phyloP scores from a whole-genome alignment of 2,329 filamentous ascomycete species.

The Botryotinia calthae region DNA sequence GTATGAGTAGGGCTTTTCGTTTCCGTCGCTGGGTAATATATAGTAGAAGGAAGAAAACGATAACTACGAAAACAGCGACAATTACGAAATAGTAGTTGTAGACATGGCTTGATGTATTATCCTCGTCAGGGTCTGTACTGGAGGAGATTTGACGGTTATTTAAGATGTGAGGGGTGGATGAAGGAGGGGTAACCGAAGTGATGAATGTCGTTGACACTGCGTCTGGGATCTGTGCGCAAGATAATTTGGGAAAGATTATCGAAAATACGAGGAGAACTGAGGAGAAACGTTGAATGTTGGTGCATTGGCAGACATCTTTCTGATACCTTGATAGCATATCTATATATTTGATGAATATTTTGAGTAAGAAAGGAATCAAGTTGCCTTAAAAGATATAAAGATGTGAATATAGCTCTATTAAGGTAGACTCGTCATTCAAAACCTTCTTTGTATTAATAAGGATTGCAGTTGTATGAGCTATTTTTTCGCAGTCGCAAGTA shows the following conservation, averaged over 20 bases:
- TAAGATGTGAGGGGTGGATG: constrained; percentile 12
- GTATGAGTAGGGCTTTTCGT: constrained; percentile 26
- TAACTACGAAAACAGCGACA: constrained; percentile 45
- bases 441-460: constrained; percentile 8
- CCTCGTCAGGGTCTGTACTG: background rate
- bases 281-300: constrained; percentile 21
- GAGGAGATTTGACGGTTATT: background rate
- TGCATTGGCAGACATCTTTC: constrained; percentile 26
- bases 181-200: constrained; percentile 20
- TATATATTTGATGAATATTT: background rate
- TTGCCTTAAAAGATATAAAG: background rate
- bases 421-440: constrained; percentile 4
- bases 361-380: background rate
- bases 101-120: constrained; percentile 43
- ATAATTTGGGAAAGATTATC: constrained; percentile 28
- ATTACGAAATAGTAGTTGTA: constrained; percentile 56
- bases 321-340: constrained; percentile 10
- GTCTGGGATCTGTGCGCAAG: constrained; percentile 30
- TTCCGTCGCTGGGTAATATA: constrained; percentile 44
- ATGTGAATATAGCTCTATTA: background rate
- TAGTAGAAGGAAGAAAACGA: constrained; percentile 44
- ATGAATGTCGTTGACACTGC: constrained; percentile 19
- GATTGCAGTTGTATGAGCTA: background rate
- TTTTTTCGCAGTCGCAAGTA: background rate
- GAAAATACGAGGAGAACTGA: constrained; percentile 31